These are phyloP conservation scores for Breynia disticha DNA, from an alignment of 441 rosid species.

Conservation along the genomic window DNA sequence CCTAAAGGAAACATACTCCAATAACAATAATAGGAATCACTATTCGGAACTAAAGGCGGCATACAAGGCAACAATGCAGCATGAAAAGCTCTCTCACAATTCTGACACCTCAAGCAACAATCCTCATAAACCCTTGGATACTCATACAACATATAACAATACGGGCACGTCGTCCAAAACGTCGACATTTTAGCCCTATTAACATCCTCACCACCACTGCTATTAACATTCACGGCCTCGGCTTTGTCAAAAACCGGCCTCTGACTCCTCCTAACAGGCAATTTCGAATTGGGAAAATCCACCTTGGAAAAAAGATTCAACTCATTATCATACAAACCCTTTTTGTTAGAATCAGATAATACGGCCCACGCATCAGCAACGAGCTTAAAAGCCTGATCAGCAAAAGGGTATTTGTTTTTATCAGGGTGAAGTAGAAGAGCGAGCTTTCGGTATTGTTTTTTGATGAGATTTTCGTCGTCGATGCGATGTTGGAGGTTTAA, in stretches of 20 bases:
- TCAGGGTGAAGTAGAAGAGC: conserved; percentile 90
- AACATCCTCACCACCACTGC: background rate
- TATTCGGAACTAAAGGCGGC: conserved; percentile 75
- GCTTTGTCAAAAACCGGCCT: conserved; percentile 10
- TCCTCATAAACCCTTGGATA: conserved; percentile 73
- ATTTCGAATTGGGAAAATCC: conserved; percentile 40
- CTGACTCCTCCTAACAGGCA: conserved; percentile 39
- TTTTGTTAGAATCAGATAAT: conserved; percentile 45
- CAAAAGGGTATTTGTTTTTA: conserved; percentile 64
- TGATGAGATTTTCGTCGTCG: conserved; percentile 50
- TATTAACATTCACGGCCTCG: background rate
- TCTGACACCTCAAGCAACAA: conserved; percentile 61
- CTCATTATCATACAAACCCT: conserved; percentile 51
- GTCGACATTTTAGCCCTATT: conserved; percentile 32
- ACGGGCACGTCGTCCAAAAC: conserved; percentile 94
- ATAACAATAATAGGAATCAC: conserved; percentile 75
- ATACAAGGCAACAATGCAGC: conserved; percentile 43
- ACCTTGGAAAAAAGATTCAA: conserved; percentile 43
- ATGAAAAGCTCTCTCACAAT: conserved; percentile 59
- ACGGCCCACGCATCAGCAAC: conserved; percentile 86
- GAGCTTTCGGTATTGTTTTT: conserved; percentile 71
- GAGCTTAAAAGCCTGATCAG: conserved; percentile 83
- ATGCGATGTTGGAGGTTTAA: conserved; percentile 55
- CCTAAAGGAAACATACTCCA: conserved; percentile 88
- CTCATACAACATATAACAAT: conserved; percentile 73